Conservation (phyloP, 768 basidiomycete species). For the Trametes cingulata region DNA sequence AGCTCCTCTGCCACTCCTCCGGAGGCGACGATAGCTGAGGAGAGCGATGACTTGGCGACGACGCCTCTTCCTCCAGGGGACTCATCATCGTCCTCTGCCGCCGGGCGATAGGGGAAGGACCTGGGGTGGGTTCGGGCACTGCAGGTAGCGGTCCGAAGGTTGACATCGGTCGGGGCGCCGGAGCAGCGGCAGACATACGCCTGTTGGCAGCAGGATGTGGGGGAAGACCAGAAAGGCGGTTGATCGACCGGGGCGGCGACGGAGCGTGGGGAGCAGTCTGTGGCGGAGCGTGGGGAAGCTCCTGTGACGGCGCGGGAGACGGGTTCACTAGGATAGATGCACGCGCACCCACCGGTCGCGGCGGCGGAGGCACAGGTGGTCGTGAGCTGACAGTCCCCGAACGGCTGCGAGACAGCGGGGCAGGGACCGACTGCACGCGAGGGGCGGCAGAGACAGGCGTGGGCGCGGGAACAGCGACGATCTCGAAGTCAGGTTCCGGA, state of each 20-base stretch:
- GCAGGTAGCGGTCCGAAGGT: slow-evolving; percentile 23
- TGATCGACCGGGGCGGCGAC: slow-evolving; percentile 1
- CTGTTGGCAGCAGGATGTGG: slow-evolving; percentile 25
- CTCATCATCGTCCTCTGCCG: slow-evolving; percentile 6
- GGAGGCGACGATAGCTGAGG: slow-evolving; percentile 16
- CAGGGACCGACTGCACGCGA: background rate
- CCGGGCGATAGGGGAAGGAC: slow-evolving; percentile 6
- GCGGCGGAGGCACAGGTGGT: background rate
- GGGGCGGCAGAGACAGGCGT: background rate
- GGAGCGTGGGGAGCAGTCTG: background rate
- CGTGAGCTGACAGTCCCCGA: slow-evolving; percentile 19
- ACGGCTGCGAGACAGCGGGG: slow-evolving; percentile 9
- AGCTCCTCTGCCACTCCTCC: slow-evolving; percentile 11
- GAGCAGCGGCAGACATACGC: slow-evolving; percentile 8
- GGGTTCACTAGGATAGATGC: background rate
- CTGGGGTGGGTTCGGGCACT: slow-evolving; percentile 17
- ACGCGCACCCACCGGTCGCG: background rate
- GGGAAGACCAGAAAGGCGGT: slow-evolving; percentile 25
- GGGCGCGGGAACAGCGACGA: slow-evolving; percentile 4
- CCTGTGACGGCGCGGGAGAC: too few relatives aligned
- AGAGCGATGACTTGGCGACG: background rate
- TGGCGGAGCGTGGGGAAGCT: background rate
- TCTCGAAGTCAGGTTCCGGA: slow-evolving; percentile 17
- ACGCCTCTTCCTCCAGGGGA: slow-evolving; percentile 6
- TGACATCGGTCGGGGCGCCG: slow-evolving; percentile 16